Base-by-base conservation (phyloP, 176 grass and related monocot genomes). In the Lolium perenne region DNA sequence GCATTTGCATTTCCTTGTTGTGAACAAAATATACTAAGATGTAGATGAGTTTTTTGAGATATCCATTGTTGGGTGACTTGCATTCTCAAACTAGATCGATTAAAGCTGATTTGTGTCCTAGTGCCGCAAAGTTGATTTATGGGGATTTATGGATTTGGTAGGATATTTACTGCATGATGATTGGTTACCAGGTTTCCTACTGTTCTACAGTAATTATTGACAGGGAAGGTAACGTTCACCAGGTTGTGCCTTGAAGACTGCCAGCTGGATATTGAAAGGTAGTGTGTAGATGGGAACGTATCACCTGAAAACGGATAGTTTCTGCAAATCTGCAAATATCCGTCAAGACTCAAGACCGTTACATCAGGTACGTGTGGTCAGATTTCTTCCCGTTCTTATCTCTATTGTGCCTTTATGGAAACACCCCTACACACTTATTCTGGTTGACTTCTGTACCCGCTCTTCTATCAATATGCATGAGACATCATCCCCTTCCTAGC, bases 1-100 rank as follows among this genome's bases (percentile, higher is more conserved):
- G 66, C 88, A 80, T 88, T 41, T 21, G 74, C 85, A 86, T 66
- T 23, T 79, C 76, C 26, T 76, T 74, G 11, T 73, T 74, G 11
- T 73, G 41, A 75, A 35, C 22, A 26, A 26, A 63, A 63, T 26
- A 1, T 63, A 22, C 20, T 47, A 46, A 47, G 69, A n/a, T 14
- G 20, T 60, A 22, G n/a, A 8, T 47, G 69, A 22, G 60, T 26
- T 26, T 13, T 22, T 63, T 29, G 61, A 32, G 23, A 5, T 64
- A 11, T 64, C 4, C 12, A 23, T 7, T 64, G 11, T 64, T 15
- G 4, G 2, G 12, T 64, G 25, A 10, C 61, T 29, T 64, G 11
- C 5, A 64, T 23, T 23, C n/a, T 61, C 58, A 61, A 63, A 26
- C 60, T 71, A 22, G 4, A 86, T 35, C 32, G 32, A 35, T 35